Conservation (phyloP, 176 grass and related monocot species). For the Hordeum marinum region DNA sequence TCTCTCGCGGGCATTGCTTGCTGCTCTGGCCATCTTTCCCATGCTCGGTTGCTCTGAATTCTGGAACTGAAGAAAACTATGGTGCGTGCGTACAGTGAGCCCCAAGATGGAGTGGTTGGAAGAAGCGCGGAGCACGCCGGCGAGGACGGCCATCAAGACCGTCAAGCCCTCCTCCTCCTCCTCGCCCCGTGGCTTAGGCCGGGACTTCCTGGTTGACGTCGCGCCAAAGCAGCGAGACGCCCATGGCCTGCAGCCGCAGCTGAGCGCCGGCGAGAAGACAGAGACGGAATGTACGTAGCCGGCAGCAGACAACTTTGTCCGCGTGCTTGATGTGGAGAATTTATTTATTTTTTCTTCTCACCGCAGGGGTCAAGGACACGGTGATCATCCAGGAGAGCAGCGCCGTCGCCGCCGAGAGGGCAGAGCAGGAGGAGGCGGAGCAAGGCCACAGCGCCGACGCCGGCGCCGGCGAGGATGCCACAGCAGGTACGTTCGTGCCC, state of each 20-base stretch:
- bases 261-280: slow-evolving; percentile 2
- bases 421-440: not conserved
- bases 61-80: not conserved
- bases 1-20: not conserved
- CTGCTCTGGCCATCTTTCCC: not conserved
- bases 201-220: slow-evolving; percentile 33
- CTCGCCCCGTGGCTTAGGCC: not conserved
- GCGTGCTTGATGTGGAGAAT: no score
- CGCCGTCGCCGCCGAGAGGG: not conserved
- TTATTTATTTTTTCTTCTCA: not conserved
- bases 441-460: not conserved
- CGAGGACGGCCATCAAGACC: slow-evolving; percentile 4
- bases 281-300: slow-evolving; percentile 1
- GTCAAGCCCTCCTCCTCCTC: not conserved
- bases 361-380: slow-evolving; percentile 37
- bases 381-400: slow-evolving; percentile 19
- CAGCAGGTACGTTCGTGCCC: not conserved
- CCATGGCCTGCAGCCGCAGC: not conserved
- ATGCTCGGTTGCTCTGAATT: not conserved
- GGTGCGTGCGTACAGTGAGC: slow-evolving; percentile 25
- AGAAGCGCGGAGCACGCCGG: not conserved
- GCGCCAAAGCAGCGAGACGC: not conserved
- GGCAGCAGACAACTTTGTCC: not conserved
- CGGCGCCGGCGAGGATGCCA: slow-evolving; percentile 3
- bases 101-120: slow-evolving; percentile 17